A percentile compares a stretch with the other conserved stretches of the same genome.
phyloP scores from a whole-genome alignment of 2,329 filamentous ascomycete genomes.

The Septoria petroselini region DNA sequence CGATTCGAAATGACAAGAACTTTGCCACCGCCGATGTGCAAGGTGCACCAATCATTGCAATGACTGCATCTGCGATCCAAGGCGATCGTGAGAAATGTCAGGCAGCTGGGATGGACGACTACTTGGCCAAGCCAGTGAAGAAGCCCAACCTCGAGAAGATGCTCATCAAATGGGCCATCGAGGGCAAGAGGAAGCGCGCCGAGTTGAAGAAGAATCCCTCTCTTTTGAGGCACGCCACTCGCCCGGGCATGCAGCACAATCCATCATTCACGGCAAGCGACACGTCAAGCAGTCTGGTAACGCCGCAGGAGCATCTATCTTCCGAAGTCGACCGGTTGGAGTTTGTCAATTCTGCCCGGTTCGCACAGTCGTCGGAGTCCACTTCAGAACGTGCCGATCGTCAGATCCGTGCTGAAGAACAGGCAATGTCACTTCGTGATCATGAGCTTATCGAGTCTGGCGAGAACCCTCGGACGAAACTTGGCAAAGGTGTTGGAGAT shows the following conservation, averaged over 20 bases:
- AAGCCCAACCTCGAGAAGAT: slow-evolving; percentile 65
- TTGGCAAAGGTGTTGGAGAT: slow-evolving; percentile 27
- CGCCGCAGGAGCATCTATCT: slow-evolving; percentile 36
- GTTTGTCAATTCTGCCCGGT: slow-evolving; percentile 39
- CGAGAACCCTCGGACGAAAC: slow-evolving; percentile 37
- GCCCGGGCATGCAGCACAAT: slow-evolving; percentile 24
- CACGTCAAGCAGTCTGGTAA: slow-evolving; percentile 27
- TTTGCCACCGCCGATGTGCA: slow-evolving; percentile 59
- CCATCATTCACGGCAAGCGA: slow-evolving; percentile 28
- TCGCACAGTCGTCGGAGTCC: slow-evolving; percentile 43
- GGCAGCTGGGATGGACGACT: slow-evolving; percentile 71
- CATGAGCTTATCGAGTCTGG: slow-evolving; percentile 54
- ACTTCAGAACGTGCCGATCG: slow-evolving; percentile 47
- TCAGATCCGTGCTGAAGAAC: slow-evolving; percentile 54
- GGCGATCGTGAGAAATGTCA: slow-evolving; percentile 73
- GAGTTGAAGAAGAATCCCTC: slow-evolving; percentile 24
- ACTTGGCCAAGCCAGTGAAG: slow-evolving; percentile 70
- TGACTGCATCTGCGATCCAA: slow-evolving; percentile 76
- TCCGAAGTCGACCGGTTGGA: slow-evolving; percentile 37
- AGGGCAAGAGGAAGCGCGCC: slow-evolving; percentile 40
- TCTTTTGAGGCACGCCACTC: slow-evolving; percentile 7
- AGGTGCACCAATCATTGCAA: slow-evolving; percentile 72
- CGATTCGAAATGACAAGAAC: slow-evolving; percentile 64
- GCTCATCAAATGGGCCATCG: slow-evolving; percentile 65
- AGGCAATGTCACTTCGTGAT: slow-evolving; percentile 53